Conservation (phyloP, 805 yeast genomes). For the Torulaspora quercuum region DNA sequence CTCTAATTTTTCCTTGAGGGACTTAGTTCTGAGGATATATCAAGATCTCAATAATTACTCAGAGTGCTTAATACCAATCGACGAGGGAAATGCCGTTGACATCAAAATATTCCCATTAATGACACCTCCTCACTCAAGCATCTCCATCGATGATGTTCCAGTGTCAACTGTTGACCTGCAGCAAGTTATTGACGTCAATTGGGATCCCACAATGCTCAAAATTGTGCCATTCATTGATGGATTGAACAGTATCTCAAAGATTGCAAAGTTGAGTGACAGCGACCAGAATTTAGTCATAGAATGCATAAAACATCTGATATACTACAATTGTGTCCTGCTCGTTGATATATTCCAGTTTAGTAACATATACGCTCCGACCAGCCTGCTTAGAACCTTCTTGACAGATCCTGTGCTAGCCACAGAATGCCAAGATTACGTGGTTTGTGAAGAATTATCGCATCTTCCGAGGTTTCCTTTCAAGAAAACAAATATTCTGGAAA, state of each 20-base stretch:
- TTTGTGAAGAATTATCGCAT: conserved; percentile 38
- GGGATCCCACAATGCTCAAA: conserved; percentile 96
- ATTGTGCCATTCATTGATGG: conserved; percentile 87
- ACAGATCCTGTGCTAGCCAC: conserved; percentile 61
- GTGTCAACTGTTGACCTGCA: conserved; percentile 76
- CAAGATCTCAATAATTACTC: conserved; percentile 94
- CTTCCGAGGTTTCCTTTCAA: conserved; percentile 36
- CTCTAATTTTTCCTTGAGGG: conserved; percentile 53
- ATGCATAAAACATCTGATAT: conserved; percentile 87
- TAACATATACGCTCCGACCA: conserved; percentile 86
- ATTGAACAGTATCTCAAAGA: conserved; percentile 71
- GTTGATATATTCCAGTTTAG: conserved; percentile 86
- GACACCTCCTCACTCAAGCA: conserved; percentile 72
- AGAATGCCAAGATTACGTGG: conserved; percentile 84
- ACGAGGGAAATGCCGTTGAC: conserved; percentile 83
- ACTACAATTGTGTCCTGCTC: conserved; percentile 79
- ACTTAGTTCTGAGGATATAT: conserved; percentile 81
- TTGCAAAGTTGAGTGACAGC: conserved; percentile 76
- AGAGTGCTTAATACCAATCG: conserved; percentile 92
- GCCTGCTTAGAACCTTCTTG: conserved; percentile 65
- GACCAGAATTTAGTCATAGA: conserved; percentile 74
- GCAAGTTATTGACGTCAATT: conserved; percentile 75
- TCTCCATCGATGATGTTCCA: conserved; percentile 85
- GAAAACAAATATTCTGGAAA: conserved; percentile 4
- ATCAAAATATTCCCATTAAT: conserved; percentile 90